Conservation (phyloP, 441 rosid genomes). For the Eutrema salsugineum region DNA sequence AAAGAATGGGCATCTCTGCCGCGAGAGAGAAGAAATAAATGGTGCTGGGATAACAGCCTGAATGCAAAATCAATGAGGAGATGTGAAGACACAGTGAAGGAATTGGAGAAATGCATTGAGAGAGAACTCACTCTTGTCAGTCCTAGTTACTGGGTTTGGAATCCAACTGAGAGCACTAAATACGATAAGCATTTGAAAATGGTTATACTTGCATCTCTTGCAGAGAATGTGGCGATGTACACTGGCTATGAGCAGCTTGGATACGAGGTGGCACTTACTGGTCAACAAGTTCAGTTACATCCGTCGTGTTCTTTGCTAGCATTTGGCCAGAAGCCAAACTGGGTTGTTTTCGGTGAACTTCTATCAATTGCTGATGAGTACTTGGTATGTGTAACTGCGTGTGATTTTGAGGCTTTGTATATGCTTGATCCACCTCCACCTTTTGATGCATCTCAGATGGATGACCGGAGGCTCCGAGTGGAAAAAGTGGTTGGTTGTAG, state of each 20-base stretch:
- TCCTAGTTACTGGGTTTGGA: conserved; percentile 69
- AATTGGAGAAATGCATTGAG: conserved; percentile 60
- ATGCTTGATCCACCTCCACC: conserved; percentile 60
- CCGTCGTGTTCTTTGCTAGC: conserved; percentile 82
- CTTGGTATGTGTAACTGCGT: conserved; percentile 87
- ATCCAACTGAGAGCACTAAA: conserved; percentile 40
- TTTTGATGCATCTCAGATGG: conserved; percentile 52
- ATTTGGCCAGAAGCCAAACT: conserved; percentile 74
- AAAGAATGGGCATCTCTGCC: conserved; percentile 66
- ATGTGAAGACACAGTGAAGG: conserved; percentile 73
- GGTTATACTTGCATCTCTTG: conserved; percentile 68
- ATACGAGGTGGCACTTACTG: conserved; percentile 73
- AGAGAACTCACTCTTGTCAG: conserved; percentile 56
- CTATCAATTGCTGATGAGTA: conserved; percentile 53
- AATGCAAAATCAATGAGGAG: conserved; percentile 94
- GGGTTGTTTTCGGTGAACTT: conserved; percentile 92
- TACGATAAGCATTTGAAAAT: conserved; percentile 52
- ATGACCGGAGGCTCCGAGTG: conserved; percentile 52
- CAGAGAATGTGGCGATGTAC: conserved; percentile 86
- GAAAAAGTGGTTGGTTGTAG: conserved; percentile 64
- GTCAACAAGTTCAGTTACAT: conserved; percentile 76
- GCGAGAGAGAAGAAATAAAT: conserved; percentile 49
- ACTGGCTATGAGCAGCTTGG: conserved; percentile 85
- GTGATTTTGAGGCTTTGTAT: conserved; percentile 66
- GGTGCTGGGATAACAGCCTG: conserved; percentile 96